These are phyloP conservation scores for Pisolithus orientalis DNA, from an alignment of 768 basidiomycete genomes.

Conservation along the genomic window DNA sequence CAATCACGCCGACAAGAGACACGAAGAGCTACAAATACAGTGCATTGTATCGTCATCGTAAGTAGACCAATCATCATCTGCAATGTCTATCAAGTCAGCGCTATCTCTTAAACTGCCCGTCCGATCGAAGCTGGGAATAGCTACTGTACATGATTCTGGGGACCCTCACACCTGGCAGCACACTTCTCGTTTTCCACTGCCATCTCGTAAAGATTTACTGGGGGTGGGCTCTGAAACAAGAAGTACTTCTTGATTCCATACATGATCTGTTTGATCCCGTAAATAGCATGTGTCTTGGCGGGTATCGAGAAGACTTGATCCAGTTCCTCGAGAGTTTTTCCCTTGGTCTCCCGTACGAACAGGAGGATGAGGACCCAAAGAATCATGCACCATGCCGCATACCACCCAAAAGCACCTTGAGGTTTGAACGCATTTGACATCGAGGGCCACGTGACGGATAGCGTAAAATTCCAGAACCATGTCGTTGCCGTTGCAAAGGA, in stretches of 20 bases:
- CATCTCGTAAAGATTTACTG: background rate
- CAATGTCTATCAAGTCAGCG: too few species aligned
- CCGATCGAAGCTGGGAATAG: too few species aligned
- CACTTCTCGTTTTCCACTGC: too few species aligned
- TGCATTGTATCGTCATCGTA: too few species aligned
- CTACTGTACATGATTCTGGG: too few species aligned
- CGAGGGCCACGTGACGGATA: constrained; percentile 61
- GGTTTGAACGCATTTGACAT: constrained; percentile 47
- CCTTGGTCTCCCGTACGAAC: constrained; percentile 61
- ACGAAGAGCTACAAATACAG: too few species aligned
- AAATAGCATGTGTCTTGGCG: constrained; percentile 43
- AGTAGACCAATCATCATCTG: too few species aligned
- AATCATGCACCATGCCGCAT: constrained; percentile 49
- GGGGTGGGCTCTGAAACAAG: constrained; percentile 7
- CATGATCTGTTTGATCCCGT: constrained; percentile 43
- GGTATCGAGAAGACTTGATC: constrained; percentile 44
- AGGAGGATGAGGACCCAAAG: constrained; percentile 47
- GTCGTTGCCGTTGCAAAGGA: constrained; percentile 46
- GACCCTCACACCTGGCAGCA: too few species aligned
- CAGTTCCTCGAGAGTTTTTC: constrained; percentile 49
- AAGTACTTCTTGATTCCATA: constrained; percentile 44
- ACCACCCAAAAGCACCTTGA: constrained; percentile 37
- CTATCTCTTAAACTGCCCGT: too few species aligned
- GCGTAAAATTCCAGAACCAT: constrained; percentile 51
- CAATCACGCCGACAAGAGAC: too few species aligned